A percentile compares a stretch with the other conserved stretches of the same genome.
phyloP scores from a whole-genome alignment of 805 yeast genomes.

The Sugiyamaella marilandica region DNA sequence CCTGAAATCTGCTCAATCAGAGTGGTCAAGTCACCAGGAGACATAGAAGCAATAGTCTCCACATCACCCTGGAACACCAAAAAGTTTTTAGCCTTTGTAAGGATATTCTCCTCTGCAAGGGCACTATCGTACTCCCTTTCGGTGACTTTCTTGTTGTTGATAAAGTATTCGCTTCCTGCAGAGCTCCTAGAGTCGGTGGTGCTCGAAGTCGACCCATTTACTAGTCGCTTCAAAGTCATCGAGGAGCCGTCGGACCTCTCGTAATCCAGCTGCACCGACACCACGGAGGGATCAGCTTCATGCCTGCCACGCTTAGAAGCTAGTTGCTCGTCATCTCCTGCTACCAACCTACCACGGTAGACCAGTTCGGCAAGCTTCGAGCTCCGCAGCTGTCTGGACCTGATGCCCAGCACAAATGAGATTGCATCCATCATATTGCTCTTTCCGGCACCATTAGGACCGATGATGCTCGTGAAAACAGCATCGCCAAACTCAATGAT shows the following conservation, averaged over 20 bases:
- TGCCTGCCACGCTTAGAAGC: slow-evolving; percentile 20
- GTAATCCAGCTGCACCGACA: slow-evolving; percentile 76
- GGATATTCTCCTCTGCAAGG: slow-evolving; percentile 71
- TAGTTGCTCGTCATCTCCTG: slow-evolving; percentile 23
- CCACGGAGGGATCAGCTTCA: slow-evolving; percentile 43
- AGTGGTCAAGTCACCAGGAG: slow-evolving; percentile 66
- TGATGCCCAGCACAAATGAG: slow-evolving; percentile 86
- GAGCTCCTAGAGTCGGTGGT: background rate
- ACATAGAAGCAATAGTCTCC: slow-evolving; percentile 85
- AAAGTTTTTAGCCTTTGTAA: slow-evolving; percentile 86
- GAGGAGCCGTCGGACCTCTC: slow-evolving; percentile 55
- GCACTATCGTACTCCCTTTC: slow-evolving; percentile 60
- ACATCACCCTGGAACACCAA: slow-evolving; percentile 97
- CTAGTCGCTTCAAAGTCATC: slow-evolving; percentile 56
- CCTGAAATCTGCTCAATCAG: slow-evolving; percentile 83
- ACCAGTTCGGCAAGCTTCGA: slow-evolving; percentile 67
- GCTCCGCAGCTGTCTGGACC: slow-evolving; percentile 72
- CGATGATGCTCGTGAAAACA: slow-evolving; percentile 83
- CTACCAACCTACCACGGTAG: slow-evolving; percentile 60
- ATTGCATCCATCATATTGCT: slow-evolving; percentile 97
- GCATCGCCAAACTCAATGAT: slow-evolving; percentile 75
- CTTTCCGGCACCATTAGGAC: slow-evolving; percentile 99
- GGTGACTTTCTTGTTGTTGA: slow-evolving; percentile 57
- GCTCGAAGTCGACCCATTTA: slow-evolving; percentile 1
- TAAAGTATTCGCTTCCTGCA: slow-evolving; percentile 62